Evolutionary conservation across 2,329 filamentous ascomycete genomes (phyloP).

Genomic region (Colletotrichum gloeosporioides): DNA sequence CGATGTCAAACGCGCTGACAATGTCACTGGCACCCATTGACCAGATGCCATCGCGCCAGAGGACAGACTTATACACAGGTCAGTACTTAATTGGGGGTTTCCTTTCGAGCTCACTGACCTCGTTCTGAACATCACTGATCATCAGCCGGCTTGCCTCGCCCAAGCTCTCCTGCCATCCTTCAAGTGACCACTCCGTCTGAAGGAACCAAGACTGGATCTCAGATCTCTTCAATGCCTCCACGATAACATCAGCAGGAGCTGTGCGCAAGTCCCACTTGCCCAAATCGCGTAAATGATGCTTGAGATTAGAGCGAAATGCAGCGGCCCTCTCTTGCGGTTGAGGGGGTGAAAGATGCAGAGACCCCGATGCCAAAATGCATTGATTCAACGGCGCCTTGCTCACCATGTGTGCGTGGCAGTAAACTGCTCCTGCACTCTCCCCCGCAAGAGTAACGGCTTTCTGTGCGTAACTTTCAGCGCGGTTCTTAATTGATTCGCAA

Average conservation of each 20-base stretch:
- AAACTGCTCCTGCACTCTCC: slow-evolving; percentile 51
- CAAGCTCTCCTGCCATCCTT: slow-evolving; percentile 37
- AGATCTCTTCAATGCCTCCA: slow-evolving; percentile 38
- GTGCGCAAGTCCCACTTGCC: slow-evolving; percentile 22
- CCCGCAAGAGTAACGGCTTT: slow-evolving; percentile 48
- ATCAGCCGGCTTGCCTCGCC: slow-evolving; percentile 40
- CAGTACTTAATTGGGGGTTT: neutral
- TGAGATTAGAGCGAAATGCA: neutral
- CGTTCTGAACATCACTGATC: slow-evolving; percentile 48
- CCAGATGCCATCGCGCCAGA: slow-evolving; percentile 50
- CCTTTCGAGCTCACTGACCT: slow-evolving; percentile 29
- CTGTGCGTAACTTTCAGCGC: neutral
- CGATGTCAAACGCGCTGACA: slow-evolving; percentile 35
- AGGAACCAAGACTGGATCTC: slow-evolving; percentile 47
- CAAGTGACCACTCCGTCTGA: slow-evolving; percentile 39
- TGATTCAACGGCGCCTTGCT: slow-evolving; percentile 35
- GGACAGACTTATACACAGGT: slow-evolving; percentile 37
- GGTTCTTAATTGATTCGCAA: neutral
- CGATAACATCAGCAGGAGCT: slow-evolving; percentile 32
- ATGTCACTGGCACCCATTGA: slow-evolving; percentile 36
- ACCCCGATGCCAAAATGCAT: slow-evolving; percentile 45
- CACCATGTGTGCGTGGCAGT: slow-evolving; percentile 46
- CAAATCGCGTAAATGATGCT: neutral
- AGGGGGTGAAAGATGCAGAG: slow-evolving; percentile 46
- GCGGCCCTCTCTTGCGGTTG: slow-evolving; percentile 28